Conservation (phyloP, 306 rosid species). For the cucumber (Cucumis sativus) region DNA sequence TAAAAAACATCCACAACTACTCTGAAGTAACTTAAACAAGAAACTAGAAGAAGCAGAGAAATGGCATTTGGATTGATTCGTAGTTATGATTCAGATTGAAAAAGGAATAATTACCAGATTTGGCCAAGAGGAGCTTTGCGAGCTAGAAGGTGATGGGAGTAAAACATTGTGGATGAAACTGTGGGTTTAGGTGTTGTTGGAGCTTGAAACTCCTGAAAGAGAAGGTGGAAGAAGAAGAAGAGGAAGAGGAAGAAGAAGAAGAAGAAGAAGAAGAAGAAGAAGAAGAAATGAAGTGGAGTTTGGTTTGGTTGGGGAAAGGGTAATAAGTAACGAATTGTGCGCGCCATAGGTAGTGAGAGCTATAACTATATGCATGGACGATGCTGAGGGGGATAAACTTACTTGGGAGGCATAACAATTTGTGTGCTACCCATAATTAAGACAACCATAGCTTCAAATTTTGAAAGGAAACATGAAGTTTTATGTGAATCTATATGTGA, state of each 20-base stretch:
- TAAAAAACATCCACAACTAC: not conserved
- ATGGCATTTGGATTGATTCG: not conserved
- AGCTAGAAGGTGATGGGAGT: constrained; percentile 80
- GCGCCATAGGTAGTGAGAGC: constrained; percentile 6
- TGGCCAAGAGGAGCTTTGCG: constrained; percentile 81
- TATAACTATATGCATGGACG: not conserved
- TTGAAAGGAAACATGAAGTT: not conserved
- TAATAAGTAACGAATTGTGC: constrained; percentile 1
- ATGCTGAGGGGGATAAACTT: not conserved
- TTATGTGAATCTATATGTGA: not conserved
- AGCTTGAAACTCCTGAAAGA: not conserved
- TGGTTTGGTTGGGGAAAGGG: not conserved
- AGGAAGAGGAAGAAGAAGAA: not conserved
- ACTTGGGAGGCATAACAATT: not conserved
- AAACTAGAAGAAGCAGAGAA: not conserved
- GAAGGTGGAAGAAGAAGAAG: not conserved
- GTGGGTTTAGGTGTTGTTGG: not conserved
- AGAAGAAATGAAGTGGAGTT: not conserved
- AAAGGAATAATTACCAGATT: constrained; percentile 40
- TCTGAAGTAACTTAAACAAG: not conserved
- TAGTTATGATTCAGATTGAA: not conserved
- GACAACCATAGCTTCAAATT: not conserved
- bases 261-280: not conserved
- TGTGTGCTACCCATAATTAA: not conserved
- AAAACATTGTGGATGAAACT: constrained; percentile 33